phyloP scores from a whole-genome alignment of 2,329 filamentous ascomycete genomes.

The Fusarium odoratissimum region DNA sequence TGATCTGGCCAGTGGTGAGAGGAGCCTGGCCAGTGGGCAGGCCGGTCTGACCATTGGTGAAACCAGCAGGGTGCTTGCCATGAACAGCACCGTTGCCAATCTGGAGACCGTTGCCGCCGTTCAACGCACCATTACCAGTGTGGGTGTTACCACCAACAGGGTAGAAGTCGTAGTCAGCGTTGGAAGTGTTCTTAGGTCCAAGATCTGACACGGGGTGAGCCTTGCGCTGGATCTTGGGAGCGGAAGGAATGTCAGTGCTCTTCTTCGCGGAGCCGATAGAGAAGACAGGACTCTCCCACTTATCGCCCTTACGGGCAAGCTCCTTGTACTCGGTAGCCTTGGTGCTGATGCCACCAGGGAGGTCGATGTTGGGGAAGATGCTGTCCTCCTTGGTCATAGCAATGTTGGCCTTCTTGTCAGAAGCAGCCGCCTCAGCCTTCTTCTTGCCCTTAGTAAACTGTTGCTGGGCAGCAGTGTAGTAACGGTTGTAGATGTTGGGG shows the following conservation, averaged over 20 bases:
- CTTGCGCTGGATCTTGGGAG: slow-evolving; percentile 64
- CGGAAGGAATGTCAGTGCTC: slow-evolving; percentile 76
- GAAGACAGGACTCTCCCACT: slow-evolving; percentile 96
- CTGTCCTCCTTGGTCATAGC: slow-evolving; percentile 79
- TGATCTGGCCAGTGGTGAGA: slow-evolving; percentile 27
- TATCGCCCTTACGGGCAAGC: slow-evolving; percentile 85
- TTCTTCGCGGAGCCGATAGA: slow-evolving; percentile 81
- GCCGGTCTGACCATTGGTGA: slow-evolving; percentile 10
- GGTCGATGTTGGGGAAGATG: slow-evolving; percentile 85
- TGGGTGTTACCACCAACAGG: slow-evolving; percentile 23
- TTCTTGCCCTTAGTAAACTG: slow-evolving; percentile 80
- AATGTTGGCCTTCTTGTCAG: slow-evolving; percentile 75
- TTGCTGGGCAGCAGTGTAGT: slow-evolving; percentile 79
- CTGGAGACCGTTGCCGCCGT: slow-evolving; percentile 17
- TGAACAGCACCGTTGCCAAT: slow-evolving; percentile 25
- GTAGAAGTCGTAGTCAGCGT: slow-evolving; percentile 30
- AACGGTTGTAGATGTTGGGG: slow-evolving; percentile 88
- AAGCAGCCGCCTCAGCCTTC: slow-evolving; percentile 71
- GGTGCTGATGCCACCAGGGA: slow-evolving; percentile 85
- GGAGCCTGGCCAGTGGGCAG: slow-evolving; percentile 8
- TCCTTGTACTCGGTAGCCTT: slow-evolving; percentile 96
- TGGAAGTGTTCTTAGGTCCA: slow-evolving; percentile 19
- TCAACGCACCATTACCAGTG: slow-evolving; percentile 29
- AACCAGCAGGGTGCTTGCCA: slow-evolving; percentile 26
- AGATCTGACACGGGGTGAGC: slow-evolving; percentile 33